phyloP scores from a whole-genome alignment of 495 filamentous ascomycete species.

The Sabuloglossum arenarium region DNA sequence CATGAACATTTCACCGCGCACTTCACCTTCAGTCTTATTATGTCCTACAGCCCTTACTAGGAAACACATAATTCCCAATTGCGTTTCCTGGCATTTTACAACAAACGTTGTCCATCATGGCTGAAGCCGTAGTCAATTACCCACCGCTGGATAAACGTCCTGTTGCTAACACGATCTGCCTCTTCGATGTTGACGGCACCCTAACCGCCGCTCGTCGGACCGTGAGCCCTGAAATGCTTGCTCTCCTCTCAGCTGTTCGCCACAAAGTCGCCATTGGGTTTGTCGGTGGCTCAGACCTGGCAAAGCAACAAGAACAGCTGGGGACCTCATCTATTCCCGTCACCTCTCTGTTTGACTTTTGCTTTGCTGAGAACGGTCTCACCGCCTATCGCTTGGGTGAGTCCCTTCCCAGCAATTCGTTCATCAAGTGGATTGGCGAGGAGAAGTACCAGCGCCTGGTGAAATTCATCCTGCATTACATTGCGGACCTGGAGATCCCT shows the following conservation, averaged over 20 bases:
- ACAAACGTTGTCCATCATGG: slow-evolving; percentile 20
- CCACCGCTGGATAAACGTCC: slow-evolving; percentile 63
- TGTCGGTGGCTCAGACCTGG: slow-evolving; percentile 71
- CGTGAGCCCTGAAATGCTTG: slow-evolving; percentile 61
- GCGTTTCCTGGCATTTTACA: neutral
- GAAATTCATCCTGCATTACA: slow-evolving; percentile 68
- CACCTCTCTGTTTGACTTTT: slow-evolving; percentile 39
- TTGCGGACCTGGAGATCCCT: slow-evolving; percentile 72
- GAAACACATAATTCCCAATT: neutral
- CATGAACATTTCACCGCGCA: too few species aligned
- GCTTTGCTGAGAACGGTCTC: slow-evolving; percentile 31
- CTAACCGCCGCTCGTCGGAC: slow-evolving; percentile 50
- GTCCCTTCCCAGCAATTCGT: slow-evolving; percentile 49
- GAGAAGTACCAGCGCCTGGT: slow-evolving; percentile 76
- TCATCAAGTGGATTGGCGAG: slow-evolving; percentile 88
- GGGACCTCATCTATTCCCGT: slow-evolving; percentile 41
- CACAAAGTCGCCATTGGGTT: slow-evolving; percentile 82
- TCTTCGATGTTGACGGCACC: slow-evolving; percentile 89
- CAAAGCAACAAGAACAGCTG: slow-evolving; percentile 92
- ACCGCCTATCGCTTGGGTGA: slow-evolving; percentile 69
- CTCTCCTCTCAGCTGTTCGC: slow-evolving; percentile 55
- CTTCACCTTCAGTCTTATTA: too few species aligned
- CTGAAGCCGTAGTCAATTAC: slow-evolving; percentile 31
- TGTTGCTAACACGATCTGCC: slow-evolving; percentile 69
- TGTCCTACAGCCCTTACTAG: neutral